Percentiles rank a stretch among this genome's conserved stretches.
Conservation (phyloP, 2,329 filamentous ascomycete species). For the Nemania diffusa region DNA sequence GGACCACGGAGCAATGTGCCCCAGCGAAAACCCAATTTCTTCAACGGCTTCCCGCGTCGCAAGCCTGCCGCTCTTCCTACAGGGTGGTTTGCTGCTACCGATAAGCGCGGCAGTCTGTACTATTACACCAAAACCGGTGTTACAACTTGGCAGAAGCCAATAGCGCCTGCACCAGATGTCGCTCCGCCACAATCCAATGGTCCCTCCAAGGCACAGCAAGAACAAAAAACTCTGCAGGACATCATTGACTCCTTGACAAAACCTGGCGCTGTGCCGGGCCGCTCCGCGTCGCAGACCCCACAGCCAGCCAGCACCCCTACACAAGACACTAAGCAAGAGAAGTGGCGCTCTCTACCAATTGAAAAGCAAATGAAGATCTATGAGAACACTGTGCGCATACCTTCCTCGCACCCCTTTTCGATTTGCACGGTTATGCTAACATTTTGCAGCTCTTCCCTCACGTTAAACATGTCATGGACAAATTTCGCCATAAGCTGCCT, state of each 20-base stretch:
- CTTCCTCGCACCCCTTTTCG: background rate
- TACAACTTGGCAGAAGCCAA: constrained; percentile 86
- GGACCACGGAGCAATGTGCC: constrained; percentile 69
- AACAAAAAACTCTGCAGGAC: constrained; percentile 81
- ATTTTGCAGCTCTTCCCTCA: constrained; percentile 77
- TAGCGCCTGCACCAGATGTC: constrained; percentile 70
- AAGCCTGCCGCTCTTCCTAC: constrained; percentile 69
- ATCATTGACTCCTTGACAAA: constrained; percentile 88
- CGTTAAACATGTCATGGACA: constrained; percentile 86
- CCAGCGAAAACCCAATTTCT: constrained; percentile 64
- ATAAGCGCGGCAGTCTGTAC: constrained; percentile 77
- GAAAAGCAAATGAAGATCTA: constrained; percentile 97
- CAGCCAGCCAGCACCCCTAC: constrained; percentile 62
- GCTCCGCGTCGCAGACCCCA: constrained; percentile 70
- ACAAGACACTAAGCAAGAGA: constrained; percentile 72
- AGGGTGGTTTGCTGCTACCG: constrained; percentile 87
- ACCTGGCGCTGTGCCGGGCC: constrained; percentile 66
- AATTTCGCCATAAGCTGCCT: constrained; percentile 86
- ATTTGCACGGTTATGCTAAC: constrained; percentile 40
- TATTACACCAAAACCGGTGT: constrained; percentile 84
- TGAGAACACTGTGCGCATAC: constrained; percentile 81
- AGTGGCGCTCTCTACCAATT: constrained; percentile 73
- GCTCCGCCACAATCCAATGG: constrained; percentile 69
- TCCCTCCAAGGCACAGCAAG: constrained; percentile 69
- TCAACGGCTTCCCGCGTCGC: constrained; percentile 63